Percentiles rank a stretch among this genome's conserved stretches.
These are phyloP conservation scores for Dillenia suffruticosa DNA, from an alignment of 164 flowering plant genomes.

Conservation along the genomic window DNA sequence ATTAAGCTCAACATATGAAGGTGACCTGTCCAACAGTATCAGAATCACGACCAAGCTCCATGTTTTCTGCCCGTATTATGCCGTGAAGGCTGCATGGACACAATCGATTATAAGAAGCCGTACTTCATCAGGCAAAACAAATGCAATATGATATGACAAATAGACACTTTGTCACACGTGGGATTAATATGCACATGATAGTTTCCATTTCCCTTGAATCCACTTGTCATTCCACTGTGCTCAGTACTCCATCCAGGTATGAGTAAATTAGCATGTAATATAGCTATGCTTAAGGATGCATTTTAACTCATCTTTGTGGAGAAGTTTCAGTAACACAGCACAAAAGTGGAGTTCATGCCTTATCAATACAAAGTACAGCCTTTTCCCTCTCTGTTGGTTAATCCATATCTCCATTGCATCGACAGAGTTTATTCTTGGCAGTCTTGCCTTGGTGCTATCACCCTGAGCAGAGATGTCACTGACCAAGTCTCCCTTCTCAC, in stretches of 20 bases:
- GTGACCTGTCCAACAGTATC: constrained; percentile 99
- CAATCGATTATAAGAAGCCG: constrained; percentile 12
- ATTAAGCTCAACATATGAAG: constrained; percentile 2
- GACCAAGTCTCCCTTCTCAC: constrained; percentile 76
- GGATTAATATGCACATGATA: no score
- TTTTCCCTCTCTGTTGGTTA: constrained; percentile 69
- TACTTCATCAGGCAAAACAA: constrained; percentile 3
- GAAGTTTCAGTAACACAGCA: background rate
- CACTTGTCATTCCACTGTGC: no score
- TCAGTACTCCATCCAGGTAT: no score
- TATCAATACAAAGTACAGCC: constrained; percentile 79
- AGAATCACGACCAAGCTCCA: constrained; percentile 99
- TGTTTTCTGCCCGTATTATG: constrained; percentile 91
- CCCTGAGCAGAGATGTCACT: constrained; percentile 70
- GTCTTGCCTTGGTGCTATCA: constrained; percentile 52
- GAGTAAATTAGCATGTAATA: no score
- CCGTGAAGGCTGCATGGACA: constrained; percentile 89
- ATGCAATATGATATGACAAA: background rate
- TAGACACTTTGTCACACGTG: no score
- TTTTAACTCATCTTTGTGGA: no score
- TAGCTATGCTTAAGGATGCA: no score
- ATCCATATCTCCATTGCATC: constrained; percentile 82
- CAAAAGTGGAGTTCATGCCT: constrained; percentile 45
- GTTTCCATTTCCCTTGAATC: no score
- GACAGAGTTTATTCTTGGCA: constrained; percentile 78